These are phyloP conservation scores for Entomortierella chlamydospora DNA, from an alignment of 192 early-diverging fungal genomes.

Conservation along the genomic window DNA sequence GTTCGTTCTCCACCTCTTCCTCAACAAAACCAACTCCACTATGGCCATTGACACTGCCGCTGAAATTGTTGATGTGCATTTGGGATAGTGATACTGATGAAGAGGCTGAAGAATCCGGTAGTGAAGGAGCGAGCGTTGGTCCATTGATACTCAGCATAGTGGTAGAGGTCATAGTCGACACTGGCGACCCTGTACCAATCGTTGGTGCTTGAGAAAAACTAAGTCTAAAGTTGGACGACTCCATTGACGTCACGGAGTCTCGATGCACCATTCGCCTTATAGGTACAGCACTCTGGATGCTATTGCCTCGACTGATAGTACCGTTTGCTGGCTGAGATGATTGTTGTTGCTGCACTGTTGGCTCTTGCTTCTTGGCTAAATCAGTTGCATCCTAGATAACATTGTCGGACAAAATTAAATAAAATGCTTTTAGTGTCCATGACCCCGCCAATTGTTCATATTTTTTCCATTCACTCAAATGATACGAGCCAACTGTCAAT, in stretches of 20 bases:
- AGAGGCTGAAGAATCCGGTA: background rate
- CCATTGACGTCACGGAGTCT: constrained; percentile 29
- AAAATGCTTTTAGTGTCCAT: no score
- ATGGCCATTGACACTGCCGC: background rate
- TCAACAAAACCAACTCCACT: constrained; percentile 13
- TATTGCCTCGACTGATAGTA: background rate
- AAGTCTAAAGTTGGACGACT: constrained; percentile 22
- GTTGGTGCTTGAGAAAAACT: background rate
- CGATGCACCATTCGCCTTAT: constrained; percentile 17
- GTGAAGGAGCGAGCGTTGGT: constrained; percentile 5
- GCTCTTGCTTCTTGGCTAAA: constrained; percentile 16
- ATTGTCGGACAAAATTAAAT: background rate
- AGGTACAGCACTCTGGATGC: constrained; percentile 1
- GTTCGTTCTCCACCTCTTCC: constrained; percentile 4
- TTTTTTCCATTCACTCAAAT: no score
- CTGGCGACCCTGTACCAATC: constrained; percentile 15
- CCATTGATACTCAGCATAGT: constrained; percentile 52
- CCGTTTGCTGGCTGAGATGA: background rate
- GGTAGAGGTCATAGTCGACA: constrained; percentile 39
- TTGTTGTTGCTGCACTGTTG: constrained; percentile 8
- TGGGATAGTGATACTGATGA: background rate
- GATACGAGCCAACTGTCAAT: background rate
- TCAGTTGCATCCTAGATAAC: constrained; percentile 1
- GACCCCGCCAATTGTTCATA: no score
- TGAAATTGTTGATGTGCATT: background rate